Evolutionary conservation across 208 protist genomes (phyloP).

Genomic region (Naegleria gruberi): DNA sequence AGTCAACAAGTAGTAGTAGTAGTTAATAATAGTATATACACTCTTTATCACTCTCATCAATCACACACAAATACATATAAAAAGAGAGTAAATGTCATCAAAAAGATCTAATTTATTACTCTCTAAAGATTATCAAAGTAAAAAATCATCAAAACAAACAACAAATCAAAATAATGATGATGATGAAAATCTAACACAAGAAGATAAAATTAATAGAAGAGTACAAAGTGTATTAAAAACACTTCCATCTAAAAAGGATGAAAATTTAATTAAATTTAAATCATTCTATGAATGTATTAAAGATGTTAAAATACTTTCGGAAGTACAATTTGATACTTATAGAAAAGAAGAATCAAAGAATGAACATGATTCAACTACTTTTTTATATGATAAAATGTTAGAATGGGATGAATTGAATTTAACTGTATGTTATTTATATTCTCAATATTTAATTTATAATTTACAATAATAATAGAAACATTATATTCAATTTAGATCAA

Average conservation of each 20-base stretch:
- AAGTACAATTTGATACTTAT: neutral
- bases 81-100: too few species aligned
- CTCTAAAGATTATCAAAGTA: too few species aligned
- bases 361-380: neutral
- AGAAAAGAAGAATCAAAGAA: neutral
- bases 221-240: neutral
- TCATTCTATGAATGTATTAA: conserved; percentile 7
- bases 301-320: neutral
- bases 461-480: neutral
- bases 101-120: too few species aligned
- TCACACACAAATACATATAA: too few species aligned
- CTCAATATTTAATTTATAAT: neutral
- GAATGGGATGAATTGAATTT: conserved; percentile 1
- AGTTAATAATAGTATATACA: too few species aligned
- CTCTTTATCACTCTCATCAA: too few species aligned
- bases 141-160: neutral
- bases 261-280: neutral
- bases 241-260: neutral
- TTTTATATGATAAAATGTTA: neutral
- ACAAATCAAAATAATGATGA: neutral
- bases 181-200: neutral
- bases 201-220: neutral
- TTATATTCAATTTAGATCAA: neutral
- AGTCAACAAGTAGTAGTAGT: too few species aligned
- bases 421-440: neutral